Evolutionary conservation across 768 basidiomycete genomes (phyloP), one percentile per base, ranked within the genome.

Genomic region (Xerocomellus chrysenteron): DNA sequence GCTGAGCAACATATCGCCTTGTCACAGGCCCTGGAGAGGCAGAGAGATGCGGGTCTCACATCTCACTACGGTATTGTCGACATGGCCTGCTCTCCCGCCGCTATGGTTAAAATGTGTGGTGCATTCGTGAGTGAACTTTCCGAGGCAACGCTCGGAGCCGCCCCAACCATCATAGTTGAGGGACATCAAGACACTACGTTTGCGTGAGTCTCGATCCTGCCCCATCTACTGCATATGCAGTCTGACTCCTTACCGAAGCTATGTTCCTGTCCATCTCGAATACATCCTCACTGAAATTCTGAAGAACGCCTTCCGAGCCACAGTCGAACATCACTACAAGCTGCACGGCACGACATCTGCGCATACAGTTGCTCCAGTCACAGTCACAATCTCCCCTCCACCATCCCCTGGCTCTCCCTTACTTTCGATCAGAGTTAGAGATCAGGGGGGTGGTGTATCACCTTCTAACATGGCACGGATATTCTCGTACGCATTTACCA

Each of bases 401-500:
- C 75, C 77, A 12, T 64, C 64, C 14, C 61, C 57, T 36, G n/a
- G 64, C 24, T 61, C 73, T 6, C 66, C 71, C 54, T 88, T 82
- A 67, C 81, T 94, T 54, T 89, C 88, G 32, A 78, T 95, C 44
- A 80, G 93, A 39, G 78, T 95, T 19, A 82, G 93, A 32, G 93
- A 95, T 65, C 86, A 92, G 64, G 93, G 93, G 4, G 93, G 93
- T 11, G 93, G 93, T 9, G 85, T 95, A 33, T 80, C 86, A 0
- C 85, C 85, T 3, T 74, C 80, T 11, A 83, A 94, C 68, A 82
- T 94, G 79, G 75, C 80, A 19, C 82, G 84, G 44, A 89, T 95
- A 54, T 95, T 95, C 72, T 92, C 92, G 17, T 95, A 95, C 69
- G 91, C 91, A 7, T 95, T 94, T 69, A 94, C 92, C 5, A 94